Percentiles rank a stretch among this genome's conserved stretches.
phyloP scores from a whole-genome alignment of 768 basidiomycete species.

The Pleurotus giganteus region DNA sequence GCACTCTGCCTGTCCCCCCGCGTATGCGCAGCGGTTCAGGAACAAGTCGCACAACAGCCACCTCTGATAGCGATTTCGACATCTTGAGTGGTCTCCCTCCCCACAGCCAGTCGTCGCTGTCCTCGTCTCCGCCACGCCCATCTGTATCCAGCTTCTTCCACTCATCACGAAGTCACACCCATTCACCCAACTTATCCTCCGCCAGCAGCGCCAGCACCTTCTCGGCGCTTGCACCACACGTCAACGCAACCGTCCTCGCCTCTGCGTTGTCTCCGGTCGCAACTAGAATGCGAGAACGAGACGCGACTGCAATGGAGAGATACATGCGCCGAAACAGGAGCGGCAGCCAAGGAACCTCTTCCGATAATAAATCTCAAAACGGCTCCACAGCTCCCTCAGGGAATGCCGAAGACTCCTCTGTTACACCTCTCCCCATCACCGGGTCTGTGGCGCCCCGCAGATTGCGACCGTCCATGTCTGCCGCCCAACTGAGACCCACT shows the following conservation, averaged over 20 bases:
- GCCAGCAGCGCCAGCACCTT: constrained; percentile 29
- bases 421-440: constrained; percentile 36
- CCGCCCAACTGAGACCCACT: constrained; percentile 66
- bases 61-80: constrained; percentile 70
- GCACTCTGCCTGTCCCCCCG: constrained; percentile 34
- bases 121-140: constrained; percentile 64
- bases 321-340: constrained; percentile 81
- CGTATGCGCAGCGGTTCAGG: constrained; percentile 82
- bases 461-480: constrained; percentile 73
- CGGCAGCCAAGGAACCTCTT: constrained; percentile 72
- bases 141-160: constrained; percentile 40
- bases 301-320: constrained; percentile 87
- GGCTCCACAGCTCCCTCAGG: constrained; percentile 28
- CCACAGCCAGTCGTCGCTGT: constrained; percentile 52
- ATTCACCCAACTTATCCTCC: constrained; percentile 28
- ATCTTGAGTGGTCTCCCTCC: constrained; percentile 37
- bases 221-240: constrained; percentile 25
- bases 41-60: constrained; percentile 72
- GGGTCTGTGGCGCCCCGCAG: constrained; percentile 60
- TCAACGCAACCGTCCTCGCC: constrained; percentile 30
- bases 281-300: constrained; percentile 76
- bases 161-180: constrained; percentile 22
- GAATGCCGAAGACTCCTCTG: background rate
- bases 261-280: constrained; percentile 74
- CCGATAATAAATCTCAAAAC: constrained; percentile 67